Conservation (phyloP, 495 filamentous ascomycete species). For the Paragyromitra xinjiangensis region DNA sequence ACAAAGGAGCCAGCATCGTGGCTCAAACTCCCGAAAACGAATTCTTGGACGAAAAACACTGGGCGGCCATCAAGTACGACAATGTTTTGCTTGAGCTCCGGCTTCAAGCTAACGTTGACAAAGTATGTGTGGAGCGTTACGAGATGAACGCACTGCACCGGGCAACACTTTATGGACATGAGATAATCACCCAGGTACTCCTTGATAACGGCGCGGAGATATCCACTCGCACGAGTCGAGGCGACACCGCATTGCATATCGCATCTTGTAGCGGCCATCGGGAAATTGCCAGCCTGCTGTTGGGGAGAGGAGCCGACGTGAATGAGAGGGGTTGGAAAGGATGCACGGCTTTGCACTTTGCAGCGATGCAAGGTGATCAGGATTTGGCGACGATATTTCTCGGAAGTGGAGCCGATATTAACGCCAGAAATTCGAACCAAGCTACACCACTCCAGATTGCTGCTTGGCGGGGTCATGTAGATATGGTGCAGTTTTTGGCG, state of each 20-base stretch:
- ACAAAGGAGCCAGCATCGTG: constrained; percentile 15
- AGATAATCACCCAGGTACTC: constrained; percentile 1
- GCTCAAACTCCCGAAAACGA: constrained; percentile 18
- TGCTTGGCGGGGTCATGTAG: constrained; percentile 7
- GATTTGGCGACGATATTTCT: constrained; percentile 14
- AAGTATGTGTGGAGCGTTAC: constrained; percentile 5
- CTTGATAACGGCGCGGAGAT: constrained; percentile 5
- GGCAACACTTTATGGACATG: constrained; percentile 10
- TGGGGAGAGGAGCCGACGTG: constrained; percentile 5
- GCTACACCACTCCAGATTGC: constrained; percentile 25
- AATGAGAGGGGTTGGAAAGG: constrained; percentile 9
- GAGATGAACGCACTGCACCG: constrained; percentile 10
- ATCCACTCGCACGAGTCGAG: constrained; percentile 7
- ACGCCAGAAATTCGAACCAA: neutral
- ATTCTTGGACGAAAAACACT: constrained; percentile 2
- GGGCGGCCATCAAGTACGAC: constrained; percentile 21
- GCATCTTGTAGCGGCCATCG: constrained; percentile 1
- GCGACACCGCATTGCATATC: constrained; percentile 19
- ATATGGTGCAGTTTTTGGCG: constrained; percentile 1
- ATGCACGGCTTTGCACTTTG: constrained; percentile 22
- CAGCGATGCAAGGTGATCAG: constrained; percentile 21
- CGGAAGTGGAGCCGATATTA: constrained; percentile 4
- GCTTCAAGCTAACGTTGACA: neutral
- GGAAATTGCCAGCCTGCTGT: neutral
- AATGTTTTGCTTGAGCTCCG: constrained; percentile 17